A percentile compares a stretch with the other conserved stretches of the same genome.
Evolutionary conservation across 169 alveolate species (phyloP).

Genomic region (Plasmodium gaboni): DNA sequence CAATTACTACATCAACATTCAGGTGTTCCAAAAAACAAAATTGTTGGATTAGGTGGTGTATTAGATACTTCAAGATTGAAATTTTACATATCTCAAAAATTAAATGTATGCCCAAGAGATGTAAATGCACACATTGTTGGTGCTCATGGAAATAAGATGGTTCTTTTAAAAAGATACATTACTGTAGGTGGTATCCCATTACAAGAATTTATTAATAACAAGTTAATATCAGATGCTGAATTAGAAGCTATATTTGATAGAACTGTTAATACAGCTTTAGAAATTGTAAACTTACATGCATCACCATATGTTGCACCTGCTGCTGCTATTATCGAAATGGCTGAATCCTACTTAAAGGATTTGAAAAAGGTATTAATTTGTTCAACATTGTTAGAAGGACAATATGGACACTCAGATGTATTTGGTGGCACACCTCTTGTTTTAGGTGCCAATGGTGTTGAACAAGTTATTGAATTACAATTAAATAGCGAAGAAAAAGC

Average conservation of each 20-base stretch:
- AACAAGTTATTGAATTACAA: slow-evolving; percentile 84
- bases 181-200: slow-evolving; percentile 85
- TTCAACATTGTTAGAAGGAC: slow-evolving; percentile 89
- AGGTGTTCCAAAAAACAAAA: slow-evolving; percentile 89
- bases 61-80: slow-evolving; percentile 89
- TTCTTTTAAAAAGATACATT: slow-evolving; percentile 78
- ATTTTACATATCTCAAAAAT: slow-evolving; percentile 84
- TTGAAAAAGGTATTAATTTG: slow-evolving; percentile 86
- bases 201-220: slow-evolving; percentile 77
- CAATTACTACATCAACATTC: slow-evolving; percentile 83
- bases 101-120: slow-evolving; percentile 86
- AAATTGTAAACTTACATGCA: slow-evolving; percentile 83
- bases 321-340: slow-evolving; percentile 84
- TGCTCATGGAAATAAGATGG: slow-evolving; percentile 90
- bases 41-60: slow-evolving; percentile 91
- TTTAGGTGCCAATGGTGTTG: slow-evolving; percentile 89
- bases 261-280: slow-evolving; percentile 83
- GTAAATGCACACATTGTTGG: slow-evolving; percentile 90
- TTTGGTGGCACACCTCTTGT: slow-evolving; percentile 90
- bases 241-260: slow-evolving; percentile 81
- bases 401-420: slow-evolving; percentile 87
- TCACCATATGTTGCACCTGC: slow-evolving; percentile 86
- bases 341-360: slow-evolving; percentile 84
- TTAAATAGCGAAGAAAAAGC: slow-evolving; percentile 83
- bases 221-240: slow-evolving; percentile 71